Conservation (phyloP, 2,329 filamentous ascomycete genomes). For the Fusarium sacchari region DNA sequence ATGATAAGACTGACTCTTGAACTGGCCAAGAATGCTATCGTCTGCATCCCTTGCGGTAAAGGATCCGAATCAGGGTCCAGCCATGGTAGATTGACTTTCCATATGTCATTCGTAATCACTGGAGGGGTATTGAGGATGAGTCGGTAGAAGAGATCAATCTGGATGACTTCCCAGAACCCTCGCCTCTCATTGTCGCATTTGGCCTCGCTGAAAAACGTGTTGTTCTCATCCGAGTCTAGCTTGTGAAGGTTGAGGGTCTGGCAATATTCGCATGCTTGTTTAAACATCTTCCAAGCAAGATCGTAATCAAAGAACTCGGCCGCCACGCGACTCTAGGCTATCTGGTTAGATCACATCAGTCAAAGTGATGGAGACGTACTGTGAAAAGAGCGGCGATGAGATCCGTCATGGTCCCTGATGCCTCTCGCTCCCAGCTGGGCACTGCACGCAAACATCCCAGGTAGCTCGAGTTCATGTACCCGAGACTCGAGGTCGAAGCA, state of each 20-base stretch:
- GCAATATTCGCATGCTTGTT: slow-evolving; percentile 45
- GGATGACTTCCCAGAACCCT: slow-evolving; percentile 48
- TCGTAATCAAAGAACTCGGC: slow-evolving; percentile 48
- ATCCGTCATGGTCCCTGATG: slow-evolving; percentile 45
- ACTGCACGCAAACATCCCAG: slow-evolving; percentile 45
- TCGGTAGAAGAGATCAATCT: slow-evolving; percentile 47
- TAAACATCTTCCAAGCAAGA: slow-evolving; percentile 46
- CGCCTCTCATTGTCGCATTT: slow-evolving; percentile 41
- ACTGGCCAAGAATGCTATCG: slow-evolving; percentile 42
- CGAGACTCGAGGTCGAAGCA: slow-evolving; percentile 9
- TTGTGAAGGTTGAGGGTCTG: slow-evolving; percentile 46
- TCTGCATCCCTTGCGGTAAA: slow-evolving; percentile 36
- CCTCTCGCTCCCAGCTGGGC: slow-evolving; percentile 46
- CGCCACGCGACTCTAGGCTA: slow-evolving; percentile 41
- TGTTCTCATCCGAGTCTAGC: slow-evolving; percentile 40
- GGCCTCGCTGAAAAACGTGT: slow-evolving; percentile 13
- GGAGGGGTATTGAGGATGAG: slow-evolving; percentile 47
- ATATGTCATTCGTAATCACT: slow-evolving; percentile 40
- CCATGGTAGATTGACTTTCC: slow-evolving; percentile 49
- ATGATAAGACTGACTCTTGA: slow-evolving; percentile 45
- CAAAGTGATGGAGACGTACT: slow-evolving; percentile 14
- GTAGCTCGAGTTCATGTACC: slow-evolving; percentile 42
- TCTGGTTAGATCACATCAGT: background rate
- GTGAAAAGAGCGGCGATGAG: slow-evolving; percentile 45
- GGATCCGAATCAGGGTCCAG: slow-evolving; percentile 36